Percentiles rank a stretch among this genome's conserved stretches.
Conservation (phyloP, 352 stramenopile genomes). For the Elongisporangium undulatum region DNA sequence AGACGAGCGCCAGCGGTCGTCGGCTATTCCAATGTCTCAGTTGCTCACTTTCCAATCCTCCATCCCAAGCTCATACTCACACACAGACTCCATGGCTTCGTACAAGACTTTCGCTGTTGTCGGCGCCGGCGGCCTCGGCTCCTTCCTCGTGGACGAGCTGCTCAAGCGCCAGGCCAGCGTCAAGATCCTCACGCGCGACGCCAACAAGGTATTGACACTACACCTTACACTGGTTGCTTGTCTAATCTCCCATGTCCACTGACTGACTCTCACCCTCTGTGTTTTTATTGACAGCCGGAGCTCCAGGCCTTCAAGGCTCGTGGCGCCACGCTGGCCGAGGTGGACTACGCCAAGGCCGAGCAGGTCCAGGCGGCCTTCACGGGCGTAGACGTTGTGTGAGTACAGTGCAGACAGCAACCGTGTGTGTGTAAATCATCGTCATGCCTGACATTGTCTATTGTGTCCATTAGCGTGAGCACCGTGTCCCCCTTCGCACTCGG, state of each 20-base stretch:
- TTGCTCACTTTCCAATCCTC: too few relatives aligned
- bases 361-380: slow-evolving; percentile 12
- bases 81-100: slow-evolving; percentile 10
- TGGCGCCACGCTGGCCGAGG: slow-evolving; percentile 15
- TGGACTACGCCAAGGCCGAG: slow-evolving; percentile 16
- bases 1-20: too few relatives aligned
- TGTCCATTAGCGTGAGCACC: background rate
- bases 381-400: slow-evolving; percentile 5
- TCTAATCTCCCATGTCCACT: too few relatives aligned
- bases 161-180: slow-evolving; percentile 17
- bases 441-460: too few relatives aligned
- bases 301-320: slow-evolving; percentile 20
- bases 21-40: too few relatives aligned
- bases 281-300: too few relatives aligned
- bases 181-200: slow-evolving; percentile 2
- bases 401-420: background rate
- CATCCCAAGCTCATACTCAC: too few relatives aligned
- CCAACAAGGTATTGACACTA: too few relatives aligned
- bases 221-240: too few relatives aligned
- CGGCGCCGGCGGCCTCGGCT: slow-evolving; percentile 21
- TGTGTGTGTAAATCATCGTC: slow-evolving; percentile 3
- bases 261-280: too few relatives aligned
- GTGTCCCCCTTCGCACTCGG: slow-evolving; percentile 10
- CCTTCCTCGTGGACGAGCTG: slow-evolving; percentile 16
- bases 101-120: slow-evolving; percentile 20